Evolutionary conservation across 257 asterid genomes (phyloP).

Genomic region (Knoxia roxburghii): DNA sequence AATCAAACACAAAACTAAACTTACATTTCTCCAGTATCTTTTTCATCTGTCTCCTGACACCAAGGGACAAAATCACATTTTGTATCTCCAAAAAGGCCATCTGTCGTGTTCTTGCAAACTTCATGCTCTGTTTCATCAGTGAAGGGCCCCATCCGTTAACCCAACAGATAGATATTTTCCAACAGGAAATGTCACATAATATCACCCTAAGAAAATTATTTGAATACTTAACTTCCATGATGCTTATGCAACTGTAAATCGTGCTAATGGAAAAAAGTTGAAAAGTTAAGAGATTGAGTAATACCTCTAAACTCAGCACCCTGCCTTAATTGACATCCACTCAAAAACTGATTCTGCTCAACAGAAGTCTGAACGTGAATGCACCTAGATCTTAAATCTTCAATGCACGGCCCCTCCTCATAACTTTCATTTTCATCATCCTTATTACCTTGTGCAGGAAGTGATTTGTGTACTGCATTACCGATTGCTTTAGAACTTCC

Average conservation of each 20-base stretch:
- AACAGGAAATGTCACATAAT: conserved; percentile 11
- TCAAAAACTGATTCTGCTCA: conserved; percentile 11
- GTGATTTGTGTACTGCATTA: conserved; percentile 24
- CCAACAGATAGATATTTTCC: neutral
- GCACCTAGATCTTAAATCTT: conserved; percentile 21
- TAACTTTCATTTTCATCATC: conserved; percentile 27
- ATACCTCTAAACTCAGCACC: conserved; percentile 5
- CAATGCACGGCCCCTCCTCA: conserved; percentile 19
- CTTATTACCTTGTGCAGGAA: conserved; percentile 26
- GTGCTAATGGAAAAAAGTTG: conserved; percentile 4
- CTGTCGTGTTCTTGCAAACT: conserved; percentile 22
- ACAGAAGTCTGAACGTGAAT: conserved; percentile 27
- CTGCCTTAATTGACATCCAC: conserved; percentile 4
- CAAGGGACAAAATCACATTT: conserved; percentile 21
- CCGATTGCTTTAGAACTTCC: conserved; percentile 25
- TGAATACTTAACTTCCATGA: neutral
- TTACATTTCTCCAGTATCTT: conserved; percentile 38
- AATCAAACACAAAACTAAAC: conserved; percentile 11
- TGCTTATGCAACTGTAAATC: conserved; percentile 2
- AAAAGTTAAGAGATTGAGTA: neutral
- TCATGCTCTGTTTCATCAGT: conserved; percentile 20
- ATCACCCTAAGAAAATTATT: conserved; percentile 3
- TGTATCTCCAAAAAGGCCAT: conserved; percentile 25
- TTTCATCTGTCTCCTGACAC: conserved; percentile 22
- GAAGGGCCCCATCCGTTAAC: neutral